Evolutionary conservation across 225 moss, liverwort and hornwort genomes (phyloP), one percentile per base, ranked within the genome.

Genomic region (Physcomitrellopsis africana): DNA sequence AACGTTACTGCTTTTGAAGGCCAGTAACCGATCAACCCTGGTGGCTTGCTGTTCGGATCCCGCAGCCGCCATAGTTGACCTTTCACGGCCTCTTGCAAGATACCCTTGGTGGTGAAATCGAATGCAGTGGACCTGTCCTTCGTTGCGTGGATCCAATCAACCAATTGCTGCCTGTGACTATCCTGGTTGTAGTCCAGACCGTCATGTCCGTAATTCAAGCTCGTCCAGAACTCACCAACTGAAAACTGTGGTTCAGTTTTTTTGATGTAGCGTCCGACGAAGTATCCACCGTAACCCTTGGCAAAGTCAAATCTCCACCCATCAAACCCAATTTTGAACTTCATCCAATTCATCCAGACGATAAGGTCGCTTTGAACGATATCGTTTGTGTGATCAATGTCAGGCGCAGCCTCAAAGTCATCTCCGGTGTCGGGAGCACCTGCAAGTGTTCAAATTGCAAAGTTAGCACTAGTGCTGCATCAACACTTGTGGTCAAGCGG

Each of bases 291-390:
- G 53, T 90, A 96, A 52, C 93, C 96, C 67, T 94, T 96, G 3
- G 96, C 96, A 43, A 96, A 96, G 58, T 96, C 96, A 59, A 94
- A 96, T 47, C 96, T 81, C 93, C 93, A 96, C 49, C 96, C 89
- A 57, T 93, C 93, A 54, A 92, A 96, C 1, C 96, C 93, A 18
- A 96, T 80, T 27, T 80, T 83, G 43, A 81, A 77, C 75, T 89
- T 93, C 77, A 96, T 70, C 96, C 96, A 96, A 29, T 73, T 85
- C 89, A 96, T 79, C 96, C 96, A 96, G 26, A 52, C 55, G 16
- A 72, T 46, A 3, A 96, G 83, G 22, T 96, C 96, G 11, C 68
- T 74, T 63, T 94, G 96, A 1, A 96, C 94, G 6, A 81, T 29
- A 65, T 92, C 87, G 19, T 96, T 93, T 5, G 92, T 96, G 76